Evolutionary conservation across 805 yeast species (phyloP).

Genomic region (Candida quercuum): DNA sequence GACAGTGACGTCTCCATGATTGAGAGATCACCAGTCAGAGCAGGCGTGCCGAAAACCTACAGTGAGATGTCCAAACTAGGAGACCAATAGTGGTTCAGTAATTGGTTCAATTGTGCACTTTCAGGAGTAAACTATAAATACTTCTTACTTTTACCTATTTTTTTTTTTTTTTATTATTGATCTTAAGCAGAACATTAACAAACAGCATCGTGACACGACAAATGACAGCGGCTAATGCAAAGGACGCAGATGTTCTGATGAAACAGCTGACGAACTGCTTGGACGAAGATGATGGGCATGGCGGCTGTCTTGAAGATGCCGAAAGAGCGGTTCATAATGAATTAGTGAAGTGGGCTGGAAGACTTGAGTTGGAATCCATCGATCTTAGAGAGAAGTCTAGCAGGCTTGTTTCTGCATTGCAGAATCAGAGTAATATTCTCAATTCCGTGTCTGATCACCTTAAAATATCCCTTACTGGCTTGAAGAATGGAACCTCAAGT

Average conservation of each 20-base stretch:
- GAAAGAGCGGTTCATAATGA: slow-evolving; percentile 28
- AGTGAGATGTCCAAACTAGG: slow-evolving; percentile 27
- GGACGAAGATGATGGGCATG: background rate
- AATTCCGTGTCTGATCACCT: background rate
- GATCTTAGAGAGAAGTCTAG: slow-evolving; percentile 32
- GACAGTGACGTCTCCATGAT: slow-evolving; percentile 3
- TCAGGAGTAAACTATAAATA: slow-evolving; percentile 4
- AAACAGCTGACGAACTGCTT: background rate
- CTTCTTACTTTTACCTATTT: background rate
- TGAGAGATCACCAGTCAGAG: slow-evolving; percentile 25
- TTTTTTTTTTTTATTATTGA: background rate
- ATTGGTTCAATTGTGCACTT: slow-evolving; percentile 5
- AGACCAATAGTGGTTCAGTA: slow-evolving; percentile 3
- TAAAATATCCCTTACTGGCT: background rate
- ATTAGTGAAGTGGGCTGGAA: slow-evolving; percentile 43
- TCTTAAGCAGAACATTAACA: no score
- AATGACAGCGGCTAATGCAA: slow-evolving; percentile 1
- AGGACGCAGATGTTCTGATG: background rate
- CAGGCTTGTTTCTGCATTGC: slow-evolving; percentile 10
- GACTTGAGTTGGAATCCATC: slow-evolving; percentile 42
- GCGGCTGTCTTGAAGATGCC: slow-evolving; percentile 8
- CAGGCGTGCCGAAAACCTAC: slow-evolving; percentile 30
- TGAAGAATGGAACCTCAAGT: slow-evolving; percentile 1
- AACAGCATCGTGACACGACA: background rate
- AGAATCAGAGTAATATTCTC: slow-evolving; percentile 7